Evolutionary conservation across 73 alveolate species (phyloP).

Genomic region (Tetrahymena elliotti): DNA sequence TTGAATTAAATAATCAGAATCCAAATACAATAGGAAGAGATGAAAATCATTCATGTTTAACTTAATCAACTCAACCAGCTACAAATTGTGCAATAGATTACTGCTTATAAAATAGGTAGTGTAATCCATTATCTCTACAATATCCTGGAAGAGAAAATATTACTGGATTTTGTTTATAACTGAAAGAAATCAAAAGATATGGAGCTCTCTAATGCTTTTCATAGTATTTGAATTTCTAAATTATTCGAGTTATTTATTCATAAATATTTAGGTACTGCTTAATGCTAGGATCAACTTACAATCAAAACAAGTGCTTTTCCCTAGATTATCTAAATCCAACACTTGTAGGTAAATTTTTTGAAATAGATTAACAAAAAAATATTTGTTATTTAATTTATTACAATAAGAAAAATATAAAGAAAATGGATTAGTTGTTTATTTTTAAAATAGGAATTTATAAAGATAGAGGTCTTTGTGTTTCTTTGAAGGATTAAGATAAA

Average conservation of each 20-base stretch:
- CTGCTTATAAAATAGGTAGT: background rate
- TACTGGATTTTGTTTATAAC: background rate
- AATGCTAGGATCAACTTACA: background rate
- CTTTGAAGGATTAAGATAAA: background rate
- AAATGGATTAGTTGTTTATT: background rate
- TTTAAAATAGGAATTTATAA: background rate
- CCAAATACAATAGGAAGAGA: background rate
- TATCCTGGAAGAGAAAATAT: background rate
- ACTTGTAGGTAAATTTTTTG: background rate
- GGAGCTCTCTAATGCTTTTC: background rate
- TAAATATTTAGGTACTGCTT: background rate
- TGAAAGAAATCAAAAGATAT: background rate
- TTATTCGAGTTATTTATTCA: background rate
- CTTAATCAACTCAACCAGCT: background rate
- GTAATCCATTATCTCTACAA: background rate
- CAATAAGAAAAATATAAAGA: background rate
- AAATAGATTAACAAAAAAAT: too few relatives aligned
- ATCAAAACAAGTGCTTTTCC: background rate
- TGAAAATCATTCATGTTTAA: background rate
- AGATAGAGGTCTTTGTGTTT: background rate
- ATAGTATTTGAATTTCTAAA: background rate
- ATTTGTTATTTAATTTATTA: too few relatives aligned
- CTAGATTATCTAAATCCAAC: background rate
- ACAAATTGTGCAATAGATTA: background rate
- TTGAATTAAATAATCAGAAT: background rate